phyloP scores from a whole-genome alignment of 257 asterid species.

The Datura wrightii region DNA sequence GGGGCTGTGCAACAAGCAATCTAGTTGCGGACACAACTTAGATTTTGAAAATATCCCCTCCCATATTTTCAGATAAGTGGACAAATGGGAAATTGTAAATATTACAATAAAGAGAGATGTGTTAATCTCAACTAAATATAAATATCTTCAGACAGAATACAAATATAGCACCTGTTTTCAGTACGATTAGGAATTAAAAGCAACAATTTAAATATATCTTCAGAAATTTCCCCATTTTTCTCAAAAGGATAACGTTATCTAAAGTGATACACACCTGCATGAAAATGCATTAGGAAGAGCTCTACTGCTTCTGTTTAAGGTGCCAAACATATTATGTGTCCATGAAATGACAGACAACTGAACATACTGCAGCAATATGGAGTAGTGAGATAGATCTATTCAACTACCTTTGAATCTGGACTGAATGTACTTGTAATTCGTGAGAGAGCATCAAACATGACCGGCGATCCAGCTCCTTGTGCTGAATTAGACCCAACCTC shows the following conservation, averaged over 20 bases:
- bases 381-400: conserved; percentile 25
- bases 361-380: conserved; percentile 15
- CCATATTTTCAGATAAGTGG: neutral
- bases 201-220: conserved; percentile 1
- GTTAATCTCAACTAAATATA: neutral
- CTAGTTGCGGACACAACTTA: neutral
- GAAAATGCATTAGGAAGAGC: conserved; percentile 11
- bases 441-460: conserved; percentile 79
- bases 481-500: conserved; percentile 96
- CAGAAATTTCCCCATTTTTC: neutral
- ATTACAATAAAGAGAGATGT: neutral
- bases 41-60: neutral
- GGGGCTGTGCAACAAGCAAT: neutral
- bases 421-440: conserved; percentile 77
- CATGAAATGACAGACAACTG: neutral
- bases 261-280: neutral
- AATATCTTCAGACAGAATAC: neutral
- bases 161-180: neutral
- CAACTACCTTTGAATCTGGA: conserved; percentile 72
- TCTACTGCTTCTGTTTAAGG: neutral
- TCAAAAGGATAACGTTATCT: neutral
- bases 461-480: conserved; percentile 99
- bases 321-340: neutral
- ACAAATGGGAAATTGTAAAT: neutral
- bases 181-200: neutral